Base-by-base conservation (phyloP, 768 basidiomycete genomes). In the Leccinum subgranulosum region DNA sequence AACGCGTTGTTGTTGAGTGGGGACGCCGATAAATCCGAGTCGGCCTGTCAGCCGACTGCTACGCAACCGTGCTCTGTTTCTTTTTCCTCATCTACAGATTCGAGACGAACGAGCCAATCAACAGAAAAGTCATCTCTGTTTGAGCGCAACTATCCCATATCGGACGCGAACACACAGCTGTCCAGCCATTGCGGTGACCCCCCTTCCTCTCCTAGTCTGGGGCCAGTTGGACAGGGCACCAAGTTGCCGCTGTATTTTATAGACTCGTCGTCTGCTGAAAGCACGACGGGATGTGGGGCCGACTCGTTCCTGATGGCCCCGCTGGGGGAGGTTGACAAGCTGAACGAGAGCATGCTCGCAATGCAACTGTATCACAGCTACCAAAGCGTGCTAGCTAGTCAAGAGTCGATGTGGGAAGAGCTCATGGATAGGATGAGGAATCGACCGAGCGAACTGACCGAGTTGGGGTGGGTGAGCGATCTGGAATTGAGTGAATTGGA, bases 331-430 rank as follows among this genome's bases (percentile, higher is more conserved):
- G 70, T 86, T 5, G 72, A 73, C 54, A 69, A 69, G 27, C 67
- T 87, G 60, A 83, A 74, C 57, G 82, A 86, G 54, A 79, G 84
- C 46, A 84, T 84, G 2, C 76, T 87, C 28, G 85, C 86, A 0
- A 86, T 88, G 84, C 87, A 89, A 56, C 77, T 89, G 4, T 83
- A 86, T 63, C 76, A 79, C 59, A 80, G 83, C n/a, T 87, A 81
- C 59, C 81, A 84, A 61, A 69, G 73, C 19, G 83, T 89, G 8
- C 67, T 87, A 12, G 85, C 84, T 12, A 86, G 84, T 61, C 81
- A 85, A 68, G 87, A 88, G 65, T 81, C 85, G 28, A 87, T 89
- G 85, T 89, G 87, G 86, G 87, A 88, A 59, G 86, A 87, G 54
- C 75, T 89, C 50, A 80, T 81, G 61, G 81, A 85, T 59, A 79